Percentiles rank a stretch among this genome's conserved stretches.
Conservation (phyloP, 1,284 basidiomycete genomes). For the Ustilago esculenta region DNA sequence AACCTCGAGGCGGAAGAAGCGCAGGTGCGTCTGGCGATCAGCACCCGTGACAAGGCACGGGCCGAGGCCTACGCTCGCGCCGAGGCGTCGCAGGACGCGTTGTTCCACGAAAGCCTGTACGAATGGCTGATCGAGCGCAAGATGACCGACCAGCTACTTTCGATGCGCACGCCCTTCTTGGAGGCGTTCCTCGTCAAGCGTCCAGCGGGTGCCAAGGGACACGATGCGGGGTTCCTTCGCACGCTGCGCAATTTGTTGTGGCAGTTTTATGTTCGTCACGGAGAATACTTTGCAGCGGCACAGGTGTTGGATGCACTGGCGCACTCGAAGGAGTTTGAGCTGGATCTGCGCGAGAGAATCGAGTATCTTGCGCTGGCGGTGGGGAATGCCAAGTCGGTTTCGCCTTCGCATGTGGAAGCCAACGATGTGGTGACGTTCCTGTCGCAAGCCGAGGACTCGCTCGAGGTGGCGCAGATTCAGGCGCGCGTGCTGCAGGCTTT, state of each 20-base stretch:
- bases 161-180: constrained; percentile 76
- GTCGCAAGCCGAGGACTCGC: constrained; percentile 90
- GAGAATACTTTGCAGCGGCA: constrained; percentile 82
- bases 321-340: constrained; percentile 78
- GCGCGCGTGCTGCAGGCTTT: constrained; percentile 73
- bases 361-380: constrained; percentile 75
- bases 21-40: constrained; percentile 54
- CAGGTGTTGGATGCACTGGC: constrained; percentile 86
- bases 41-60: constrained; percentile 58
- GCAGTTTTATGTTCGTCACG: constrained; percentile 84
- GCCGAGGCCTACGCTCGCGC: constrained; percentile 69
- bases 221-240: constrained; percentile 38
- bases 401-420: constrained; percentile 70
- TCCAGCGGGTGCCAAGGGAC: constrained; percentile 72
- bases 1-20: constrained; percentile 43
- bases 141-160: constrained; percentile 84
- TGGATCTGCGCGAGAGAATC: constrained; percentile 60
- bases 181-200: constrained; percentile 86
- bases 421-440: constrained; percentile 90
- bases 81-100: constrained; percentile 83
- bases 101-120: constrained; percentile 94
- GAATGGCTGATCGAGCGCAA: constrained; percentile 87
- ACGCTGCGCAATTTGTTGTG: constrained; percentile 84
- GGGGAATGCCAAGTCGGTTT: constrained; percentile 81
- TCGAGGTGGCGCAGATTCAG: constrained; percentile 96